Conservation (phyloP, 768 basidiomycete species). For the Trametes cubensis region DNA sequence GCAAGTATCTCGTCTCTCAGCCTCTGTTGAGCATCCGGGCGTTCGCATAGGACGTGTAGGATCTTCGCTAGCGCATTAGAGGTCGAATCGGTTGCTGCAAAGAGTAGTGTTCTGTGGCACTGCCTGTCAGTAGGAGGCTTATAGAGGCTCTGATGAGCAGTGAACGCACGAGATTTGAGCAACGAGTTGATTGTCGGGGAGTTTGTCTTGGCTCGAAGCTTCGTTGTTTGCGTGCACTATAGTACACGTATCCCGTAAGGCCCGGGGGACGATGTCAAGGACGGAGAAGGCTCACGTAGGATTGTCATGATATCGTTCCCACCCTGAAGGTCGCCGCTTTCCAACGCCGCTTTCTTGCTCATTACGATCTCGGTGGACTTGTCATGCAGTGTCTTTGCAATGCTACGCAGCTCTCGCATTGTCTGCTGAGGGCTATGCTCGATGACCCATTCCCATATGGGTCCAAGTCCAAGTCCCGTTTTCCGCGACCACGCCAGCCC, state of each 20-base stretch:
- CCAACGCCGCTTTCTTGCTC: slow-evolving; percentile 38
- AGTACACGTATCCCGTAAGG: too few relatives aligned
- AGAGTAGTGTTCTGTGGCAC: not conserved
- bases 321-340: slow-evolving; percentile 23
- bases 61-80: not conserved
- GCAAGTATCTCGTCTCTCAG: not conserved
- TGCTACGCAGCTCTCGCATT: slow-evolving; percentile 45
- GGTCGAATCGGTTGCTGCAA: slow-evolving; percentile 12
- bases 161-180: slow-evolving; percentile 38
- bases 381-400: slow-evolving; percentile 50
- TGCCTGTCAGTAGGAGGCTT: not conserved
- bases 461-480: slow-evolving; percentile 45
- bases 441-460: slow-evolving; percentile 45
- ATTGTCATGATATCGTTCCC: slow-evolving; percentile 51
- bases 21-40: not conserved
- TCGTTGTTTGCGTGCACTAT: slow-evolving; percentile 46
- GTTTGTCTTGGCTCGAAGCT: slow-evolving; percentile 23
- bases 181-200: slow-evolving; percentile 39
- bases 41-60: slow-evolving; percentile 7
- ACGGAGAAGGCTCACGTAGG: slow-evolving; percentile 37
- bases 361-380: slow-evolving; percentile 44
- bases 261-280: too few relatives aligned
- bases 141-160: not conserved
- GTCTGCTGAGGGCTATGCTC: slow-evolving; percentile 41
- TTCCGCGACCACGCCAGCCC: slow-evolving; percentile 46